Evolutionary conservation across 441 rosid genomes (phyloP).

Genomic region (Syzygium syzygioides): DNA sequence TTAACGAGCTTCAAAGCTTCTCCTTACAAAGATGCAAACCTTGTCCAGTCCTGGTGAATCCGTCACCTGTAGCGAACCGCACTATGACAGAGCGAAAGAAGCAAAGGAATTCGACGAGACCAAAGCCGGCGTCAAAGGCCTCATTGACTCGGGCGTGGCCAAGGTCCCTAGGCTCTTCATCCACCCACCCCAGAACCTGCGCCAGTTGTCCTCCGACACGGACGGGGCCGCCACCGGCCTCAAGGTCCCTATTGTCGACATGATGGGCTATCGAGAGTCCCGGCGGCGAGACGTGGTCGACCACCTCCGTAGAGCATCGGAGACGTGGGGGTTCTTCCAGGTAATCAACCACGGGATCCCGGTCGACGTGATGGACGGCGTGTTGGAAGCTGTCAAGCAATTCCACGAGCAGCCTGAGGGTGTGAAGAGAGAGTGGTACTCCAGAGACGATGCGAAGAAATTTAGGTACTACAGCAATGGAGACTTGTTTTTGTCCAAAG

Average conservation of each 20-base stretch:
- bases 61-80: not conserved
- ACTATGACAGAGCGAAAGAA: not conserved
- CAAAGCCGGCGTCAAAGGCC: not conserved
- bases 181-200: not conserved
- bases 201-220: not conserved
- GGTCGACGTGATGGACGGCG: not conserved
- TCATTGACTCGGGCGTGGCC: not conserved
- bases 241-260: not conserved
- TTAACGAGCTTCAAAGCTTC: not conserved
- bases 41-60: not conserved
- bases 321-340: not conserved
- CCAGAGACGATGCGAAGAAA: not conserved
- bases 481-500: not conserved
- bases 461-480: not conserved
- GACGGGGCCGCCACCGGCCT: not conserved
- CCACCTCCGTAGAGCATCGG: not conserved
- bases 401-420: conserved; percentile 4
- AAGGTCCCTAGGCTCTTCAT: not conserved
- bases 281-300: not conserved
- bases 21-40: not conserved
- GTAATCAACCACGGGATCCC: not conserved
- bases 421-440: not conserved
- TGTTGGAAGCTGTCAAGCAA: not conserved
- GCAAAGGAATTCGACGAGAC: not conserved
- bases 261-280: not conserved